Base-by-base conservation (phyloP, 1,284 basidiomycete genomes). In the Gymnopus androsaceus region DNA sequence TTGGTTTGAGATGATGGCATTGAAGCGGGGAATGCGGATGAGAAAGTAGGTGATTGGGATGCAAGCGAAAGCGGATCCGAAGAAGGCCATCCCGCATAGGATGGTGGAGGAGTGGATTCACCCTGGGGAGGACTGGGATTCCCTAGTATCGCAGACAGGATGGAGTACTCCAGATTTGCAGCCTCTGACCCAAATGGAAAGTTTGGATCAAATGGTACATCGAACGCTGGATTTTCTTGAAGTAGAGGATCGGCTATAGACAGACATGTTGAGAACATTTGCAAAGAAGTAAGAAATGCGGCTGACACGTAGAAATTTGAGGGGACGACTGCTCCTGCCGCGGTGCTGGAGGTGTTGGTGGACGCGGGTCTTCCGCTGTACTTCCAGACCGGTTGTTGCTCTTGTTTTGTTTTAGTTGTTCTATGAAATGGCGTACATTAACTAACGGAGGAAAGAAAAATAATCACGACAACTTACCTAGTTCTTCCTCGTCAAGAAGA, bases 111-210 rank as follows among this genome's bases (percentile, higher is more conserved):
- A 51, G 67, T 76, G 50, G 71, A 72, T 42, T 66, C 70, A 7
- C 80, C 80, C 51, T 85, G 85, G 46, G 83, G 79, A 7, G 84
- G 84, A 64, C 85, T 87, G 38, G 84, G 78, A 62, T 88, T 90
- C 33, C 90, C 90, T 45, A 96, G 79, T 70, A 96, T 95, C n/a
- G 89, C 88, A 33, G 90, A 92, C 6, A 96, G 81, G 59, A 95
- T 94, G 46, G 91, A 92, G 72, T 95, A 95, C 68, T 96, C 94
- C 58, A 95, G 79, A 69, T 94, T 94, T 14, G 92, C 92, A 15
- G 90, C 90, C 69, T 94, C 91, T 40, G 91, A 92, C 48, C 87
- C 90, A 69, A 93, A 94, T 37, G 82, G 66, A 67, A 85, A 86
- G 65, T 74, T 76, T 52, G 83, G 80, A 66, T 89, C 83, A 66